Conservation (phyloP, 2,329 filamentous ascomycete genomes). For the Albifimbria verrucaria region DNA sequence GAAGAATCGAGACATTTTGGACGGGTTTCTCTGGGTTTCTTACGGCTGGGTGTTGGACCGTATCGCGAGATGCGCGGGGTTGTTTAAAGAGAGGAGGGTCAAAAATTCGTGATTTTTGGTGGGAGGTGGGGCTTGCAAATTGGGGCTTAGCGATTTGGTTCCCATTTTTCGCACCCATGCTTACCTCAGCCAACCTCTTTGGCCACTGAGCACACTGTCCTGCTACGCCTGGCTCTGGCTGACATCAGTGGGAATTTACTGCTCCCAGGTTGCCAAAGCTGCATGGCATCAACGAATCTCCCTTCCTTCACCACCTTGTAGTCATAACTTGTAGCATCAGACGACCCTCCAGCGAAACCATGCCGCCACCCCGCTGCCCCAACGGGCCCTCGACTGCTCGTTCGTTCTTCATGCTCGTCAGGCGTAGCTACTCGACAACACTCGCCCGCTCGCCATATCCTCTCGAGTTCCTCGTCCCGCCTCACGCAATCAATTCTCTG, state of each 20-base stretch:
- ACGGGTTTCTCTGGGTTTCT: constrained; percentile 16
- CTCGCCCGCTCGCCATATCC: constrained; percentile 20
- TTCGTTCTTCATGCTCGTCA: constrained; percentile 39
- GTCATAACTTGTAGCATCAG: too few relatives aligned
- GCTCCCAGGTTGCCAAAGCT: too few relatives aligned
- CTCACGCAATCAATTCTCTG: constrained; percentile 14
- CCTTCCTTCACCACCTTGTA: too few relatives aligned
- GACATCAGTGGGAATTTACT: too few relatives aligned
- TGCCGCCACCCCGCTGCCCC: constrained; percentile 35
- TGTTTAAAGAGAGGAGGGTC: constrained; percentile 27
- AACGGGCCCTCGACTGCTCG: constrained; percentile 34
- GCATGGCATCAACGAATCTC: too few relatives aligned
- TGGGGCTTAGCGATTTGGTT: constrained; percentile 37
- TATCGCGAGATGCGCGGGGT: constrained; percentile 35
- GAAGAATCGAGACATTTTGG: constrained; percentile 94
- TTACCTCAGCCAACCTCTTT: constrained; percentile 9
- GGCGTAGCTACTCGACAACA: constrained; percentile 26
- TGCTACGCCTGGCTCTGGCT: constrained; percentile 7
- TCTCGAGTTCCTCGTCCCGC: constrained; percentile 39
- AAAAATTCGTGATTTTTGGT: constrained; percentile 42
- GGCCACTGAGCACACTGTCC: not conserved
- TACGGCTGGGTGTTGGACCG: constrained; percentile 18
- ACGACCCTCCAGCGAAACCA: constrained; percentile 15
- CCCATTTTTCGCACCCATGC: constrained; percentile 10
- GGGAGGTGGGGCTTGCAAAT: constrained; percentile 36